These are phyloP conservation scores for Clavariopsis aquatica DNA, from an alignment of 495 filamentous ascomycete genomes.

Conservation along the genomic window DNA sequence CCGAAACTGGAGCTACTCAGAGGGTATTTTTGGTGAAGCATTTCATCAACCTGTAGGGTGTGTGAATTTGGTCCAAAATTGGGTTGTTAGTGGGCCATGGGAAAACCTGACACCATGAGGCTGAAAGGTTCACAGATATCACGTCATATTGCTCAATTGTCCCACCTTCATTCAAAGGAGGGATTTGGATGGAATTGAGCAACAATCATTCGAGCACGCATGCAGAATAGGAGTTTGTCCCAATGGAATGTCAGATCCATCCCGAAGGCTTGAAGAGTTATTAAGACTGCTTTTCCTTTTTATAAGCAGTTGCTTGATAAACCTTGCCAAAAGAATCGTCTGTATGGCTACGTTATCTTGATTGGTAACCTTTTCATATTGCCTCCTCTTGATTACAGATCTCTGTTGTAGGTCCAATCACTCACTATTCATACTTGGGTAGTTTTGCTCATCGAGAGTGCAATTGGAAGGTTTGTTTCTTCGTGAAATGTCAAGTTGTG, in stretches of 20 bases:
- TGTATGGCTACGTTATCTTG: not conserved
- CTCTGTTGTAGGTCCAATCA: constrained; percentile 12
- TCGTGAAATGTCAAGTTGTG: too few relatives aligned
- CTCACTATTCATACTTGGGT: not conserved
- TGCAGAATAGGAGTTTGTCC: constrained; percentile 1
- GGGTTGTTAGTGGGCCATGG: too few relatives aligned
- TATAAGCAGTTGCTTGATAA: not conserved
- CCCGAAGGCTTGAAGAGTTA: not conserved
- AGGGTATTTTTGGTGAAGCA: too few relatives aligned
- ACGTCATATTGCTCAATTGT: too few relatives aligned
- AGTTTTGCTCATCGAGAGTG: not conserved
- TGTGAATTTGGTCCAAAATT: too few relatives aligned
- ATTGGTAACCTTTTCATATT: constrained; percentile 3
- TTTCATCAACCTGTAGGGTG: too few relatives aligned
- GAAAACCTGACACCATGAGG: too few relatives aligned
- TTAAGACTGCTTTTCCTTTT: not conserved
- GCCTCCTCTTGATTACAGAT: constrained; percentile 10
- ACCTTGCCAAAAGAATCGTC: not conserved
- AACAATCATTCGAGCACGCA: too few relatives aligned
- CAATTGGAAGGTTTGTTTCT: constrained; percentile 23
- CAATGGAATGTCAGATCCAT: not conserved
- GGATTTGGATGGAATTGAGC: too few relatives aligned
- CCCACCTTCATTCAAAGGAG: too few relatives aligned
- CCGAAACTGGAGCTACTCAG: too few relatives aligned
- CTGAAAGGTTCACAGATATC: too few relatives aligned